These are phyloP conservation scores for Oldenlandia corymbosa DNA, from an alignment of 257 asterid genomes.

Conservation along the genomic window DNA sequence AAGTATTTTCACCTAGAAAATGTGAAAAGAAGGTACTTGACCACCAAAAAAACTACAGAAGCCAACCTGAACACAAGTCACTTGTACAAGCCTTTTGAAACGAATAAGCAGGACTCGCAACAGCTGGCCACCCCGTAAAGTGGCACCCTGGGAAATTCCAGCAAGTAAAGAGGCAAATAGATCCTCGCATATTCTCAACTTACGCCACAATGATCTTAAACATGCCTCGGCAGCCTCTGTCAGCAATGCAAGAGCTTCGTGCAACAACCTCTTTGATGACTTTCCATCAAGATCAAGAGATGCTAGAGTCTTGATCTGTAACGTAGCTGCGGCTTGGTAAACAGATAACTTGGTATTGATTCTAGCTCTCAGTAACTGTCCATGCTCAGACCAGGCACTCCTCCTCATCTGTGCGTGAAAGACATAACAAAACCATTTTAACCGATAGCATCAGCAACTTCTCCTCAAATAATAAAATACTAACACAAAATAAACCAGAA, in stretches of 20 bases:
- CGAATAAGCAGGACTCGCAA: conserved; percentile 85
- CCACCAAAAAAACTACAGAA: conserved; percentile 18
- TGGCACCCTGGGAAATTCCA: conserved; percentile 88
- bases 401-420: conserved; percentile 63
- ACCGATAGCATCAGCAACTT: conserved; percentile 2
- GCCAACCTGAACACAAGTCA: conserved; percentile 82
- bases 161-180: conserved; percentile 79
- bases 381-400: conserved; percentile 94
- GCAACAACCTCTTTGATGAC: conserved; percentile 85
- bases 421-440: conserved; percentile 20
- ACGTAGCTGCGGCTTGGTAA: conserved; percentile 73
- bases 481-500: background rate
- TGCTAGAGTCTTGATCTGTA: conserved; percentile 70
- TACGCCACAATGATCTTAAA: conserved; percentile 76
- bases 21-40: conserved; percentile 8
- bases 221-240: conserved; percentile 89
- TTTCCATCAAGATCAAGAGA: conserved; percentile 80
- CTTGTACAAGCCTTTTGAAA: conserved; percentile 78
- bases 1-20: conserved; percentile 5
- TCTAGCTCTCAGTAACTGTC: conserved; percentile 76
- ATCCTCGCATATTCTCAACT: conserved; percentile 89
- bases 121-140: conserved; percentile 84
- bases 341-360: conserved; percentile 73
- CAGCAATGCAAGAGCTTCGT: conserved; percentile 78
- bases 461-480: background rate